Base-by-base conservation (phyloP, 345 rosid genomes). In the Eutrema japonicum region DNA sequence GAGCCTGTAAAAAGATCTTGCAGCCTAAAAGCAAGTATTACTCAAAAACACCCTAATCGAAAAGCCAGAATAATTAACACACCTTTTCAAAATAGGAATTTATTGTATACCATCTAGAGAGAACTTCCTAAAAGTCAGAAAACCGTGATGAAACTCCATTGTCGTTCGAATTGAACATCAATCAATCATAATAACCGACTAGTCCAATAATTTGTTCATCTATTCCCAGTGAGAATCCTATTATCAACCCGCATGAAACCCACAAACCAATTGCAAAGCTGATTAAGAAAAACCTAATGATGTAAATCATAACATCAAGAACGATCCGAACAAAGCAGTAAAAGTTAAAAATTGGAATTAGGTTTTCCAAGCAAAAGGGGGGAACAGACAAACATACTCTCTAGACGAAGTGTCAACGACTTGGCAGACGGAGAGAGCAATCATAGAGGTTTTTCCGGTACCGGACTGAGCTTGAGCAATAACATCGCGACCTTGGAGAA, bases 391-490 rank as follows among this genome's bases (percentile, higher is more conserved):
- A 66, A 57, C 88, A 37, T 82, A 92, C 97, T 95, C 97, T 79
- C 92, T 83, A 66, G 75, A 75, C 6, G 94, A 64, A 36, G 93
- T 87, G 40, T 92, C 92, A 66, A 88, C 85, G 48, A 85, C 64
- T 78, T 95, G 99, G 78, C 98, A 92, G 66, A 83, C 99, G 38
- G 97, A 82, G 79, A 95, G 94, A 8, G 96, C 98, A 76, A 95
- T 92, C 99, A 95, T 89, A 54, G 98, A 90, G 63, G 96, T 90
- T 74, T 95, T 95, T 3, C 98, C 98, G 0, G 97, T 95, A 78
- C 99, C 99, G n/a, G 97, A 95, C 68, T 92, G 99, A 3, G 99
- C 99, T 80, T 95, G 97, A 3, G 99, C 98, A 29, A 95, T 95
- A 8, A 92, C 98, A 63, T 95, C 99, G 0, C 98, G 88, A 3